phyloP scores from a whole-genome alignment of 2,329 filamentous ascomycete genomes.

The Pseudocercospora crystallina region DNA sequence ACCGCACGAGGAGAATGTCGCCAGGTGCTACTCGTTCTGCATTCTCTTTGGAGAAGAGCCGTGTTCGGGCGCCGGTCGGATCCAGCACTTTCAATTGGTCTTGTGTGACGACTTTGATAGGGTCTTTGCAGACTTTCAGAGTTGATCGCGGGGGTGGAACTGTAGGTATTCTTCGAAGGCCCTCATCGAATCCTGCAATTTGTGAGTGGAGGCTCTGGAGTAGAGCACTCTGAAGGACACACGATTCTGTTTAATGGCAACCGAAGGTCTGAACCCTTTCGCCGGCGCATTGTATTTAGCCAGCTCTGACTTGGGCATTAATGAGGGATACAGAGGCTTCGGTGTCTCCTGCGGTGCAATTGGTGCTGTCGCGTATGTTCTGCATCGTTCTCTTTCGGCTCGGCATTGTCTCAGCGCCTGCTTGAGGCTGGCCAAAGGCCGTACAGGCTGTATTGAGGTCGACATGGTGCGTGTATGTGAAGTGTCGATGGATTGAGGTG shows the following conservation, averaged over 20 bases:
- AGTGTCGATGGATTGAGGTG: background rate
- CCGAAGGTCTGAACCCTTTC: constrained; percentile 32
- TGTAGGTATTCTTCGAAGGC: constrained; percentile 34
- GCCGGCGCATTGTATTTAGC: constrained; percentile 26
- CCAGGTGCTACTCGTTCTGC: constrained; percentile 77
- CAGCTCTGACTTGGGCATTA: constrained; percentile 28
- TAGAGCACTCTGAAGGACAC: background rate
- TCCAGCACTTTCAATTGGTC: constrained; percentile 75
- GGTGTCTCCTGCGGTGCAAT: constrained; percentile 23
- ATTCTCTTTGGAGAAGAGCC: constrained; percentile 76
- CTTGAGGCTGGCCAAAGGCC: constrained; percentile 72
- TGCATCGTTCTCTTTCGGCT: constrained; percentile 31
- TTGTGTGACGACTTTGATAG: constrained; percentile 65
- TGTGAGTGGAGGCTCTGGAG: background rate
- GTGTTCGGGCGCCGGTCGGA: constrained; percentile 76
- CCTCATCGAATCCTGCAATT: constrained; percentile 29
- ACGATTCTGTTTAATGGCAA: constrained; percentile 38
- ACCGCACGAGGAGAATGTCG: constrained; percentile 87
- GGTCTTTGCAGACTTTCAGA: constrained; percentile 60
- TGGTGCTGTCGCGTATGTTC: constrained; percentile 44
- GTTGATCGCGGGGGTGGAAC: constrained; percentile 56
- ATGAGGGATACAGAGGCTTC: constrained; percentile 54
- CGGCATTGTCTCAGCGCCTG: constrained; percentile 60
- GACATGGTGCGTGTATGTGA: constrained; percentile 50
- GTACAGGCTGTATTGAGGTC: constrained; percentile 55